These are phyloP conservation scores for Rhodotorula paludigena DNA, from an alignment of 768 basidiomycete genomes.

Conservation along the genomic window DNA sequence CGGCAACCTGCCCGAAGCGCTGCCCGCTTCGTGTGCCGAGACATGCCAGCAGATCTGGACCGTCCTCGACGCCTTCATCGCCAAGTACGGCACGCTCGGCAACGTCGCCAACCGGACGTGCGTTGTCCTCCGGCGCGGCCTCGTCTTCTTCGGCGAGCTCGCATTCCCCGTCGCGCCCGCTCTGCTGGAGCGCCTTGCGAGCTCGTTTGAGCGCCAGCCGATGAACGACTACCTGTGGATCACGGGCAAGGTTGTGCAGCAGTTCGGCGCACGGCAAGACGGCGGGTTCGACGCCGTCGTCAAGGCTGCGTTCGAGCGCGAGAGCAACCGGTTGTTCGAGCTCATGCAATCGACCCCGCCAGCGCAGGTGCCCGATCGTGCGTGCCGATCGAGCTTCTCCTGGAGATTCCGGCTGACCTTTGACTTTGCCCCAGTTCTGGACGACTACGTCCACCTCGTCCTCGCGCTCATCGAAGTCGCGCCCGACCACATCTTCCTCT, in stretches of 20 bases:
- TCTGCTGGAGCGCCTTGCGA: slow-evolving; percentile 68
- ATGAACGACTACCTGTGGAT: slow-evolving; percentile 91
- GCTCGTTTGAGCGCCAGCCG: slow-evolving; percentile 71
- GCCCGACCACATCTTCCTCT: slow-evolving; percentile 74
- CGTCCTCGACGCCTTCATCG: slow-evolving; percentile 73
- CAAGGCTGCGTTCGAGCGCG: slow-evolving; percentile 64
- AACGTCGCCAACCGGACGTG: slow-evolving; percentile 48
- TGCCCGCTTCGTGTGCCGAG: slow-evolving; percentile 71
- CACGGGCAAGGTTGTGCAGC: slow-evolving; percentile 72
- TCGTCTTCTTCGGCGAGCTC: slow-evolving; percentile 65
- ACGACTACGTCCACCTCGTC: slow-evolving; percentile 84
- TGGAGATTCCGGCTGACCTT: not conserved
- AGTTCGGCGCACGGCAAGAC: slow-evolving; percentile 67
- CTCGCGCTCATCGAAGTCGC: slow-evolving; percentile 61
- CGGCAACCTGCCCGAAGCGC: slow-evolving; percentile 63
- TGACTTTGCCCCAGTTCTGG: slow-evolving; percentile 60
- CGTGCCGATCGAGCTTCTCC: slow-evolving; percentile 43
- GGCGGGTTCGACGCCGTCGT: slow-evolving; percentile 58
- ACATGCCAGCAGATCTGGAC: slow-evolving; percentile 76
- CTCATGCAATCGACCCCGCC: slow-evolving; percentile 66
- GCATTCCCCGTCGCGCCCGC: slow-evolving; percentile 64
- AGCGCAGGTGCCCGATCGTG: slow-evolving; percentile 80
- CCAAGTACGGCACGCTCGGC: slow-evolving; percentile 60
- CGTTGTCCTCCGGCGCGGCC: slow-evolving; percentile 73
- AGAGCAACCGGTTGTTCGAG: slow-evolving; percentile 64